Base-by-base conservation (phyloP, 495 filamentous ascomycete genomes). In the Aspergillus incahuasiensis region DNA sequence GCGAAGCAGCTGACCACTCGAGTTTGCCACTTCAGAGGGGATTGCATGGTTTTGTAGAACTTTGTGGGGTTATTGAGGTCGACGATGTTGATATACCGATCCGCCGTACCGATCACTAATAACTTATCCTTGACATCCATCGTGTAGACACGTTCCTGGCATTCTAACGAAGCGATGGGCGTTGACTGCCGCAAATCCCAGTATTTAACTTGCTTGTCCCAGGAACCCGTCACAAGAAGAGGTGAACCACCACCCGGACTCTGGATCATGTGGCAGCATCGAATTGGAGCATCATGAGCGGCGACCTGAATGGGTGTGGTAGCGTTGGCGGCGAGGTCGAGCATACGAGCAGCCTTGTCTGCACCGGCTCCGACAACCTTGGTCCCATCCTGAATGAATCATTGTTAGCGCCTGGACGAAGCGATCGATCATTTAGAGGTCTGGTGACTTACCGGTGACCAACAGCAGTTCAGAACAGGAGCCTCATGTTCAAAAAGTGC, bases 141-240 rank as follows among this genome's bases (percentile, higher is more conserved):
- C 28, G 84, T 82, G 75, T 95, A 97, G 43, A 96, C 80, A 47
- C 91, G 84, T 60, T 97, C 90, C 56, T 86, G 85, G 57, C 85
- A 86, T 19, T 81, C 71, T 3, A 96, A 60, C 7, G 74, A 74
- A 6, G 79, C 88, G 46, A 87, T 82, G 11, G 90, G 82, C 12
- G 69, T 77, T 34, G 74, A 69, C 57, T 81, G 77, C 16, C 91
- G 85, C 46, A 96, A 69, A 68, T 97, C 92, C 92, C 92, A 97
- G 74, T 92, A 95, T 68, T 94, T 96, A 70, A 97, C 75, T 1
- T 85, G 94, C 76, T 94, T 95, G 74, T 97, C 92, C 92, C 92
- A 97, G 2, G 88, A 91, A 34, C 92, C 92, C 1, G 92, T 94
- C 21, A 92, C 85, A 28, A 96, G 78, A 67, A 94, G 59, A 75